Base-by-base conservation (phyloP, 176 grass and related monocot species). In the Zizania latifolia region DNA sequence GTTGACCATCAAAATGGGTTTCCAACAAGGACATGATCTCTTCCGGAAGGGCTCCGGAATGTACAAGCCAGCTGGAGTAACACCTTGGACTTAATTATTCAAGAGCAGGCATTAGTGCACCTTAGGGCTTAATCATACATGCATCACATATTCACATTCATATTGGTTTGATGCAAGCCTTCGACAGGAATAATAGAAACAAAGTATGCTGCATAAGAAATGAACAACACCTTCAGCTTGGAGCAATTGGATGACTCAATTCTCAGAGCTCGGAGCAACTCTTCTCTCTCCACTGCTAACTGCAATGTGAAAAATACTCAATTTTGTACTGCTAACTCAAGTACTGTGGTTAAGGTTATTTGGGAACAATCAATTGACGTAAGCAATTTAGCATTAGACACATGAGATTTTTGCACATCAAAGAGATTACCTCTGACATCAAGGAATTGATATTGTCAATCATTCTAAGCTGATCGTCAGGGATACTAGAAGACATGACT, bases 221-320 rank as follows among this genome's bases (percentile, higher is more conserved):
- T 54, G 65, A 53, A 62, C 19, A n/a, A n/a, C n/a, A 98, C 94
- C 92, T 99, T 99, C 70, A 99, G 78, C 77, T 86, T 95, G 77
- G 89, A 92, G 83, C 96, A 99, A 88, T 99, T 99, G 48, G 92
- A 92, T 58, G 92, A 99, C 57, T 95, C 92, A 4, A 99, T 95
- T 90, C 85, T 99, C 65, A 99, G 39, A 66, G 85, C 96, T 51
- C 70, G 84, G 65, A 92, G 71, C 75, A 99, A 65, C 83, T 92
- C 92, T 31, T 92, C 96, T 88, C 92, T 95, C 85, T 99, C 96
- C 84, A 99, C 89, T 61, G 92, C 85, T 70, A 99, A 85, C 96
- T 99, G 91, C 51, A 87, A 83, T 75, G 55, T 13, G 44, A 73
- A 65, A 58, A 33, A 51, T 21, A 4, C 1, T 58, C n/a, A n/a